These are phyloP conservation scores for Cynanchum wilfordii DNA, from an alignment of 257 asterid species.

Conservation along the genomic window DNA sequence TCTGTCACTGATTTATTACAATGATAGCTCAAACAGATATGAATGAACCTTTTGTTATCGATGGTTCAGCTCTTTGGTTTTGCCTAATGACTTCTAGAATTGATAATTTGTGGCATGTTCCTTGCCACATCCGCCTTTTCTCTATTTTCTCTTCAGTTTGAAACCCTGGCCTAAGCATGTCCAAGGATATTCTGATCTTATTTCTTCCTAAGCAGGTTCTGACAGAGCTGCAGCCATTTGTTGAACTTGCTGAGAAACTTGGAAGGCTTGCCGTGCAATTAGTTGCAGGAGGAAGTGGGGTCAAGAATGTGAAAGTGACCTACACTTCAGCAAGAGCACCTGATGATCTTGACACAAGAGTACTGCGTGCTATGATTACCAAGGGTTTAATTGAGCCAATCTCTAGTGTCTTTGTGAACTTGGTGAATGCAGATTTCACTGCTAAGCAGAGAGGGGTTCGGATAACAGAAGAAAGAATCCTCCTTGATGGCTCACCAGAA, in stretches of 20 bases:
- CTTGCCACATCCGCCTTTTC: not conserved
- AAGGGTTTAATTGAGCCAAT: constrained; percentile 93
- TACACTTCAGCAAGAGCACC: constrained; percentile 87
- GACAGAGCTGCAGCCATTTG: constrained; percentile 78
- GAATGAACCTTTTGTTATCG: not conserved
- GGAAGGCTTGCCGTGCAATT: constrained; percentile 93
- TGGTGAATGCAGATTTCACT: constrained; percentile 88
- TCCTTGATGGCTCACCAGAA: constrained; percentile 79
- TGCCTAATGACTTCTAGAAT: not conserved
- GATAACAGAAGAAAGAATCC: constrained; percentile 60
- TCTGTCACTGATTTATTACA: no score
- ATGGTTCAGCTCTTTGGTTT: not conserved
- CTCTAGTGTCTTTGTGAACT: constrained; percentile 62
- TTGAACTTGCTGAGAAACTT: constrained; percentile 82
- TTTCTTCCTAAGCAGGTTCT: constrained; percentile 51
- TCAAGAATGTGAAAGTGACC: constrained; percentile 61
- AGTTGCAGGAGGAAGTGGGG: constrained; percentile 87
- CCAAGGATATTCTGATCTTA: not conserved
- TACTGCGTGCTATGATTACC: constrained; percentile 93
- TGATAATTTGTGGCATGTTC: not conserved
- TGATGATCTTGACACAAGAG: constrained; percentile 80
- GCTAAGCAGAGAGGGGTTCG: constrained; percentile 87
- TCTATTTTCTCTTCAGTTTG: not conserved
- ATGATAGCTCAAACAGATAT: not conserved
- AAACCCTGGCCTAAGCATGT: not conserved